Evolutionary conservation across 805 yeast species (phyloP).

Genomic region (Myxozyma lipomycoides): DNA sequence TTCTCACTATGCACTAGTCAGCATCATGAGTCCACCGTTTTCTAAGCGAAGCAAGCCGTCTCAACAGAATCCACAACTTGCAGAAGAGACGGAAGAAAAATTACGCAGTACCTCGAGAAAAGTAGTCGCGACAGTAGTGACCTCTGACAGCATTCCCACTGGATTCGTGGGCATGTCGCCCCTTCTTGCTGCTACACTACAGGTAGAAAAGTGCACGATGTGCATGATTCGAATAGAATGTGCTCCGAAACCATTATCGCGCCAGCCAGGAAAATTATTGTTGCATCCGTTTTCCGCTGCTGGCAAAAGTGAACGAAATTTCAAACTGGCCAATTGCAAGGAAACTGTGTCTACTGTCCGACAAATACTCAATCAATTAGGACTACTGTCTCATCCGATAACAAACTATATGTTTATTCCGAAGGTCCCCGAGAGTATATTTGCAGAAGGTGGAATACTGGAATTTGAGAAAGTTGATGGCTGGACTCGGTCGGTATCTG

Average conservation of each 20-base stretch:
- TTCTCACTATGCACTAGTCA: slow-evolving; percentile 35
- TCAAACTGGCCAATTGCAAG: slow-evolving; percentile 1
- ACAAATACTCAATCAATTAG: slow-evolving; percentile 10
- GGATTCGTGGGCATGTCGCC: slow-evolving; percentile 44
- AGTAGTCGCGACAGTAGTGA: slow-evolving; percentile 51
- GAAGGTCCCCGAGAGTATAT: slow-evolving; percentile 38
- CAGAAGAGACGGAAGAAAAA: slow-evolving; percentile 16
- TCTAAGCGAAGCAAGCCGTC: slow-evolving; percentile 1
- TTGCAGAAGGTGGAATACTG: slow-evolving; percentile 61
- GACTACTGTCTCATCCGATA: slow-evolving; percentile 30
- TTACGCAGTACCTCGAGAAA: slow-evolving; percentile 35
- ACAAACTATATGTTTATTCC: slow-evolving; percentile 56
- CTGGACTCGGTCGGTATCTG: slow-evolving; percentile 37
- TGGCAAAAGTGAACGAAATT: neutral
- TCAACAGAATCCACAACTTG: slow-evolving; percentile 1
- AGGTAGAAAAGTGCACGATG: slow-evolving; percentile 46
- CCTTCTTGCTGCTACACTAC: neutral
- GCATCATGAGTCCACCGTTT: slow-evolving; percentile 30
- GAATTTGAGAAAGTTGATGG: slow-evolving; percentile 49
- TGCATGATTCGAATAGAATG: slow-evolving; percentile 51
- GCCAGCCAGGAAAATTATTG: slow-evolving; percentile 40
- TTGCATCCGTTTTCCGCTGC: slow-evolving; percentile 54
- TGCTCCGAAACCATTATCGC: slow-evolving; percentile 38
- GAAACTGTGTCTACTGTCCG: slow-evolving; percentile 23
- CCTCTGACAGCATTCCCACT: slow-evolving; percentile 37